Evolutionary conservation across 2,329 filamentous ascomycete genomes (phyloP).

Genomic region (Alternaria consortialis): DNA sequence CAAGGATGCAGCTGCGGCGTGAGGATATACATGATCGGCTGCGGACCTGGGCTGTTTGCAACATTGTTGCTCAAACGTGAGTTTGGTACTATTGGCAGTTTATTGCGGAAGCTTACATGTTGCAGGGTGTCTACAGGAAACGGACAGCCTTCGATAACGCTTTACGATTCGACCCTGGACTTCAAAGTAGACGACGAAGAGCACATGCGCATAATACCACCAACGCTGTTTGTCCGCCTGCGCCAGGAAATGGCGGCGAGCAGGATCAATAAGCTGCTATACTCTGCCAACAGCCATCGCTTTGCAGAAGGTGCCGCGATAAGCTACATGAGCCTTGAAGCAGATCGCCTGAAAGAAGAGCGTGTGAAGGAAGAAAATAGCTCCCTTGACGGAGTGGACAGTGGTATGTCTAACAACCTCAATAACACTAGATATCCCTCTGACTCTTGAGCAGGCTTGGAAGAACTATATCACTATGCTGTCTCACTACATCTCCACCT

Average conservation of each 20-base stretch:
- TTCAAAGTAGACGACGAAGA: constrained; percentile 50
- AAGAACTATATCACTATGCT: constrained; percentile 72
- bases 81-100: constrained; percentile 15
- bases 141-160: constrained; percentile 79
- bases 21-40: constrained; percentile 82
- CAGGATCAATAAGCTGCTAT: constrained; percentile 50
- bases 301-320: constrained; percentile 43
- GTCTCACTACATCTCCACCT: constrained; percentile 79
- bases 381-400: constrained; percentile 46
- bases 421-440: constrained; percentile 39
- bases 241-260: constrained; percentile 52
- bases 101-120: constrained; percentile 20
- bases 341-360: constrained; percentile 48
- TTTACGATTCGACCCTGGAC: constrained; percentile 76
- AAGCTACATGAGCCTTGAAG: constrained; percentile 48
- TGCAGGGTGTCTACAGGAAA: constrained; percentile 79
- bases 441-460: constrained; percentile 50
- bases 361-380: constrained; percentile 30
- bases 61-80: constrained; percentile 79
- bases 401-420: constrained; percentile 30
- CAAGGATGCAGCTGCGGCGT: constrained; percentile 76
- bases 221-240: constrained; percentile 48
- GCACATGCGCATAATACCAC: constrained; percentile 49
- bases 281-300: constrained; percentile 44
- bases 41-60: constrained; percentile 84